Evolutionary conservation across 345 rosid species (phyloP).

Genomic region (Clausena lansium): DNA sequence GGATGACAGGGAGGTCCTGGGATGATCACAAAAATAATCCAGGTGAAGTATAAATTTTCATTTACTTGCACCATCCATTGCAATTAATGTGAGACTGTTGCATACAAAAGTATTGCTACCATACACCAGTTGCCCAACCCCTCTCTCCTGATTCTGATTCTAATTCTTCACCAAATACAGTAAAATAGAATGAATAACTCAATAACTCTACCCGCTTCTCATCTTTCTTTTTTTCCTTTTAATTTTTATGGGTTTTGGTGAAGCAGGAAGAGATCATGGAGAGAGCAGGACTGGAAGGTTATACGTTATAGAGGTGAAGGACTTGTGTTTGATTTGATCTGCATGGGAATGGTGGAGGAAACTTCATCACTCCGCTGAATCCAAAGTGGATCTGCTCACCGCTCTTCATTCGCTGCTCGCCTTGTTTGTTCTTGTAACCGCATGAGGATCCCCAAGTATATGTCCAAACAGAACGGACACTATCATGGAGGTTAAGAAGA

Average conservation of each 20-base stretch:
- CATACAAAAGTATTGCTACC: neutral
- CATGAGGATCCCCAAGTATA: neutral
- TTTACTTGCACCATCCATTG: neutral
- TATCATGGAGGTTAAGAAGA: neutral
- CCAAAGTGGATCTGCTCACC: neutral
- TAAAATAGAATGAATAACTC: neutral
- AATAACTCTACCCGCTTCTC: neutral
- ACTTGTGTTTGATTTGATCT: neutral
- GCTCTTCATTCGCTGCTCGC: neutral
- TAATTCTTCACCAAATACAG: neutral
- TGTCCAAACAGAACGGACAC: neutral
- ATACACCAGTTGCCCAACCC: neutral
- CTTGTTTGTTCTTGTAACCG: neutral
- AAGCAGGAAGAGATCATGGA: conserved; percentile 50
- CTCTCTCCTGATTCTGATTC: neutral
- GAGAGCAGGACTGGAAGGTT: conserved; percentile 46
- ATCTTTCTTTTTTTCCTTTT: neutral
- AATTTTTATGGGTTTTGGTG: conserved; percentile 9
- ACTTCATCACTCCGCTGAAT: neutral
- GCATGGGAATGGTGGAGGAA: neutral
- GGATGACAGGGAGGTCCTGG: conserved; percentile 49
- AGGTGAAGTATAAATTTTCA: conserved; percentile 32
- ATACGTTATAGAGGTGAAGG: conserved; percentile 13
- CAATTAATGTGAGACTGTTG: neutral
- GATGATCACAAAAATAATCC: conserved; percentile 53